Base-by-base conservation (phyloP, 2,329 filamentous ascomycete genomes). In the Botrytis porri region DNA sequence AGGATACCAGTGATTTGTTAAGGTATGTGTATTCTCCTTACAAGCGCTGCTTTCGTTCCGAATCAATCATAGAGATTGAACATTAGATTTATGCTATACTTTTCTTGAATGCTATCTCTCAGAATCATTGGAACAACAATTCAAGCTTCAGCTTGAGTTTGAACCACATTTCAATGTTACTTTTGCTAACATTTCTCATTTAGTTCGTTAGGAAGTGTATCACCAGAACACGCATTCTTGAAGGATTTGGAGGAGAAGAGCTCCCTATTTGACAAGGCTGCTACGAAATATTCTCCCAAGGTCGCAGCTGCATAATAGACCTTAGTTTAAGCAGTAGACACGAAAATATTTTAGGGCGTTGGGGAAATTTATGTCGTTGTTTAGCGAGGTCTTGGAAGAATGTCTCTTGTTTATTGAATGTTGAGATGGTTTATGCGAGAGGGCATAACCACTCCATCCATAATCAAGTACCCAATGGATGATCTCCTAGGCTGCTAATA, bases 201-300 rank as follows among this genome's bases (percentile, higher is more conserved):
- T 54, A 91, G 89, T 72, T 83, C 84, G 39, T 83, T 92, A 45
- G 84, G 88, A 82, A 87, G 86, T 70, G 83, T 84, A 25, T 87
- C 92, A 71, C 87, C 91, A 39, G 83, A 90, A 70, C 94, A 98
- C 82, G 84, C 88, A 48, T 85, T 96, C 75, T 82, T 98, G 73
- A 81, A 83, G 59, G 95, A 97, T 78, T 83, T 97, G 78, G 87
- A 90, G 79, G 93, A 94, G 83, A 98, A 97, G 90, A 93, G 90
- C 82, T 88, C 86, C n/a, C 83, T 94, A 73, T 98, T 98, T 81
- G 93, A 97, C 82, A 90, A 90, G 79, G 95, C 95, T 20, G 93
- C 93, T 32, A 86, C 89, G 39, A 98, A 97, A 84, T 98, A 96
- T 83, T 91, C 89, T 77, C 88, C 95, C 48, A 97, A 95, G 85